phyloP scores from a whole-genome alignment of 2,329 filamentous ascomycete species.

The Trichoderma sp. region DNA sequence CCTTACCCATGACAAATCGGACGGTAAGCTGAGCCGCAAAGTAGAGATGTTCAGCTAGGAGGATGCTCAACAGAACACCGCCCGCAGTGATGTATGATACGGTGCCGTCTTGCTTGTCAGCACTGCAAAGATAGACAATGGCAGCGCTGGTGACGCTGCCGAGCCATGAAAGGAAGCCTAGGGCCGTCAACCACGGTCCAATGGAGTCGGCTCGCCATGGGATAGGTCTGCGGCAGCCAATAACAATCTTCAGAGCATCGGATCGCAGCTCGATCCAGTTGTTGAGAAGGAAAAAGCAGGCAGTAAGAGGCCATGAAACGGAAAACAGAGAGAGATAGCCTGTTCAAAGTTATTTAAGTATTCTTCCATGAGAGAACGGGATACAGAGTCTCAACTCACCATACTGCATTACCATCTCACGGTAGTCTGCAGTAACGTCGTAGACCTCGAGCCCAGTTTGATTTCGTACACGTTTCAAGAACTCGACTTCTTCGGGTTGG shows the following conservation, averaged over 20 bases:
- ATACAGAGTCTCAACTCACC: slow-evolving; percentile 39
- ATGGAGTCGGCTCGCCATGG: slow-evolving; percentile 92
- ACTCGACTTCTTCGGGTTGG: slow-evolving; percentile 71
- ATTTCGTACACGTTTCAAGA: slow-evolving; percentile 75
- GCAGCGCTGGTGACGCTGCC: slow-evolving; percentile 85
- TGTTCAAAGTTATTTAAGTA: slow-evolving; percentile 32
- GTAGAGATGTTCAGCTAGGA: slow-evolving; percentile 87
- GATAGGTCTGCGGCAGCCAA: slow-evolving; percentile 83
- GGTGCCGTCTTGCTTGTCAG: slow-evolving; percentile 58
- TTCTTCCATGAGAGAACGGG: not conserved
- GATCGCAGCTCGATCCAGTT: slow-evolving; percentile 95
- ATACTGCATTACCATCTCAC: slow-evolving; percentile 89
- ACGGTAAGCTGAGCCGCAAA: slow-evolving; percentile 74
- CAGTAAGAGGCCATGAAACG: slow-evolving; percentile 91
- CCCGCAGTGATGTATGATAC: slow-evolving; percentile 72
- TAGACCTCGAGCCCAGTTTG: slow-evolving; percentile 82
- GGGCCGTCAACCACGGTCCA: slow-evolving; percentile 82
- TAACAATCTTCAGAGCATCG: slow-evolving; percentile 90
- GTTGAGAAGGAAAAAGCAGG: slow-evolving; percentile 84
- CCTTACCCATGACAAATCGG: slow-evolving; percentile 68
- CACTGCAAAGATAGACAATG: slow-evolving; percentile 84
- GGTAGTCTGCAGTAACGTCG: slow-evolving; percentile 84
- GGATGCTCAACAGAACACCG: slow-evolving; percentile 76
- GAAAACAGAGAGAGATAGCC: slow-evolving; percentile 91
- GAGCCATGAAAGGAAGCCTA: slow-evolving; percentile 91